Percentiles rank a stretch among this genome's conserved stretches.
Conservation (phyloP, 164 flowering plant species). For the Stephania yunnanensis region DNA sequence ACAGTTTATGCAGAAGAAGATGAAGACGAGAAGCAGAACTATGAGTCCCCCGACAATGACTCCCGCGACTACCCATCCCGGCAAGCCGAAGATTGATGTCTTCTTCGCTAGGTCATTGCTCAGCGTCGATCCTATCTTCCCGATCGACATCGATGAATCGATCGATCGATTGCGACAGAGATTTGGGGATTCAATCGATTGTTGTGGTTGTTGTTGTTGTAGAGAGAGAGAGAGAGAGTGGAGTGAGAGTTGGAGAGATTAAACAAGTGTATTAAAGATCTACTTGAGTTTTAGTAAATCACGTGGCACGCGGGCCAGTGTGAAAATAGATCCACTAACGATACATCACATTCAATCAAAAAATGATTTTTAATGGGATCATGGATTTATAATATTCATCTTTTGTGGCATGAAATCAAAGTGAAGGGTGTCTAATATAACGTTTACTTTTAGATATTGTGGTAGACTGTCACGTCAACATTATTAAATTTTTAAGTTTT, state of each 20-base stretch:
- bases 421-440: too few relatives aligned
- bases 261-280: background rate
- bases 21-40: constrained; percentile 68
- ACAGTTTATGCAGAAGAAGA: constrained; percentile 72
- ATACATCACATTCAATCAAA: too few relatives aligned
- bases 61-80: constrained; percentile 76
- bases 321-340: too few relatives aligned
- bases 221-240: background rate
- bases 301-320: too few relatives aligned
- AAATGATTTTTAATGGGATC: too few relatives aligned
- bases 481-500: too few relatives aligned
- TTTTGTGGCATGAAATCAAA: too few relatives aligned
- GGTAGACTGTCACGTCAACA: too few relatives aligned
- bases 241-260: background rate
- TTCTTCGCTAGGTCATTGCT: constrained; percentile 68
- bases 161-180: too few relatives aligned
- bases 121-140: constrained; percentile 40
- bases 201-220: background rate
- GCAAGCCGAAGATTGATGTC: constrained; percentile 87
- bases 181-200: background rate
- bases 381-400: too few relatives aligned
- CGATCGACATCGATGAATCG: constrained; percentile 36
- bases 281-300: background rate
- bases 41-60: constrained; percentile 74
- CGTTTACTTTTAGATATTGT: too few relatives aligned